Conservation (phyloP, 2,329 filamentous ascomycete genomes). For the Colletotrichum filicis region DNA sequence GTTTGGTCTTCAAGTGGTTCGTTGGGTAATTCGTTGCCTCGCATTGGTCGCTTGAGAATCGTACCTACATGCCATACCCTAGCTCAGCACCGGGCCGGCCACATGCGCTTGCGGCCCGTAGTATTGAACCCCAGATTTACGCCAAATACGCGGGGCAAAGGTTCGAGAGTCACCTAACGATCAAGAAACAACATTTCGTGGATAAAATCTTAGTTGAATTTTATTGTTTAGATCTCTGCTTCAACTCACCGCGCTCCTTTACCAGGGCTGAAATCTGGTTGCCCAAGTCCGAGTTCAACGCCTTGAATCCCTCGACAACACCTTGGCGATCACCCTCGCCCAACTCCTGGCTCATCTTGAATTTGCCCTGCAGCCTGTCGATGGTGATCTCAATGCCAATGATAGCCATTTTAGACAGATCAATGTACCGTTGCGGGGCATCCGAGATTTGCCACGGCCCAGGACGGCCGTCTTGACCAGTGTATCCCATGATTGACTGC, state of each 20-base stretch:
- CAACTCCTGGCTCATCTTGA: constrained; percentile 75
- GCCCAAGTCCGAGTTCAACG: constrained; percentile 44
- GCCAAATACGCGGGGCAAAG: too few relatives aligned
- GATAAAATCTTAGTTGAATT: background rate
- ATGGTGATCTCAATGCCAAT: constrained; percentile 71
- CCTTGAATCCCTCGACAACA: constrained; percentile 66
- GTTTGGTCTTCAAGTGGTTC: too few relatives aligned
- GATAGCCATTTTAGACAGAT: constrained; percentile 67
- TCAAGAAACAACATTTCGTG: too few relatives aligned
- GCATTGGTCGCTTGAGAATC: too few relatives aligned
- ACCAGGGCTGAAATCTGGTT: constrained; percentile 46
- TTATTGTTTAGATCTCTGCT: constrained; percentile 34
- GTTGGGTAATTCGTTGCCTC: too few relatives aligned
- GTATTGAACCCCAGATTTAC: too few relatives aligned
- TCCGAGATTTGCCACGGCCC: constrained; percentile 67
- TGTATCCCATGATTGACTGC: constrained; percentile 66
- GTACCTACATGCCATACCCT: too few relatives aligned
- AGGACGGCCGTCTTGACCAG: constrained; percentile 45
- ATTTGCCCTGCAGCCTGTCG: constrained; percentile 67
- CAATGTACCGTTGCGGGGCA: constrained; percentile 66
- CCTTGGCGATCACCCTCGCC: constrained; percentile 62
- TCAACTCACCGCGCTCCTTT: constrained; percentile 42
- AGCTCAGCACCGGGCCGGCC: too few relatives aligned
- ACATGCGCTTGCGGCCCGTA: too few relatives aligned
- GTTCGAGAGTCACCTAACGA: too few relatives aligned